Base-by-base conservation (phyloP, 805 yeast species). In the Candida montana region DNA sequence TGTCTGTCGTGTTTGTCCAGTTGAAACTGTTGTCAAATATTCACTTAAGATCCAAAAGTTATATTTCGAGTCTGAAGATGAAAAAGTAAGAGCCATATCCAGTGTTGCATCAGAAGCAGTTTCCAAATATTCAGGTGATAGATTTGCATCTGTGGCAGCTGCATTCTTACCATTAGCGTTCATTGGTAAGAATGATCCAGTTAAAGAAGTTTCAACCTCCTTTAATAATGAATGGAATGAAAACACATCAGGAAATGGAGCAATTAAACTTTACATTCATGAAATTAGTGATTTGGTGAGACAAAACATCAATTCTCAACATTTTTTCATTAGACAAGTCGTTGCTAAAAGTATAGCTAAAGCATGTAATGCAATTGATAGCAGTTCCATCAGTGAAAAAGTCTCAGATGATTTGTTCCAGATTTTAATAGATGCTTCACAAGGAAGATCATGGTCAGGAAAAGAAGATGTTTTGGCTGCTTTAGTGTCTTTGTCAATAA, bases 391-490 rank as follows among this genome's bases (percentile, higher is more conserved):
- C 2, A 47, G 57, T 1, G 46, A 57, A 4, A 47, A 57, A 4
- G 58, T 51, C 21, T 31, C 50, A 18, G 55, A 55, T 2, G 57
- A 51, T 15, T 57, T 87, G 15, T 75, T 84, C 44, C 61, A 65
- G 0, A 64, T 79, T 7, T 64, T 87, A 35, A 57, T 84, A 15
- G 71, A 70, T 23, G 77, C 95, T 0, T 69, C 80, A 41, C 68
- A 71, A 41, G 96, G 96, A 1, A 76, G 95, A 45, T 75, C 91
- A 9, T 91, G 96, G 93, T 71, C 72, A 13, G 98, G 97, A 6
- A 91, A 91, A 54, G 96, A 89, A 51, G 61, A 69, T 23, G 72
- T 93, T 1, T 65, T 88, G 16, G 78, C 77, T 29, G 85, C 96
- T 0, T 63, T 90, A 40, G 83, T 85, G 0, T 62, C 76, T 2